Percentiles rank a stretch among this genome's conserved stretches.
Evolutionary conservation across 2,329 filamentous ascomycete genomes (phyloP).

Genomic region (Zalaria obscura): DNA sequence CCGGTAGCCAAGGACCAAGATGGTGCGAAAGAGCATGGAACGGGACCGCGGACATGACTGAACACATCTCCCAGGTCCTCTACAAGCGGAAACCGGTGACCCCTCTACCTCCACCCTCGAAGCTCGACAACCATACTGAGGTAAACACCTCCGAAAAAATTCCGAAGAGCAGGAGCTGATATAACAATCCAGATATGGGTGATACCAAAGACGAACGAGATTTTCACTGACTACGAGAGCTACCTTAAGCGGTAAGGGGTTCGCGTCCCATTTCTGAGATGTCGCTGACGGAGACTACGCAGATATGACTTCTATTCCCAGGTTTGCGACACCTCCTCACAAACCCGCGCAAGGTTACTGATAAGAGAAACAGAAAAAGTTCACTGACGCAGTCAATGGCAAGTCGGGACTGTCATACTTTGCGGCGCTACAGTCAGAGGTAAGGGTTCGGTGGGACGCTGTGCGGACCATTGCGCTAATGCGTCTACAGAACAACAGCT

Average conservation of each 20-base stretch:
- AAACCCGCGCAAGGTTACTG: conserved; percentile 7
- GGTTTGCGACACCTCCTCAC: conserved; percentile 34
- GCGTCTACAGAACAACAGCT: conserved; percentile 45
- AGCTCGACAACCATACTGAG: conserved; percentile 72
- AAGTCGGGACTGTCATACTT: conserved; percentile 87
- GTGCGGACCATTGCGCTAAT: neutral
- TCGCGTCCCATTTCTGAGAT: conserved; percentile 15
- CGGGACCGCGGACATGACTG: too few relatives aligned
- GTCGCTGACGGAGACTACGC: neutral
- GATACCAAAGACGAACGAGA: conserved; percentile 77
- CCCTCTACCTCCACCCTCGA: conserved; percentile 55
- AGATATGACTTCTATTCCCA: conserved; percentile 92
- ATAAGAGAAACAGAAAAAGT: conserved; percentile 50
- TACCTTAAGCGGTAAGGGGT: conserved; percentile 60
- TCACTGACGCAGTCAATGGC: conserved; percentile 92
- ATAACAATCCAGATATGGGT: conserved; percentile 59
- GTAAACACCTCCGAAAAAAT: conserved; percentile 31
- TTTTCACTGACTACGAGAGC: conserved; percentile 78
- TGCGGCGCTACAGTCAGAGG: conserved; percentile 50
- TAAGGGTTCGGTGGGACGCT: conserved; percentile 9
- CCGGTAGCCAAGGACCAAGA: too few relatives aligned
- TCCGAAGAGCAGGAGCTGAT: conserved; percentile 16
- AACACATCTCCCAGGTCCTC: conserved; percentile 50
- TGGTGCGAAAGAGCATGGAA: too few relatives aligned
- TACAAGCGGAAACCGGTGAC: conserved; percentile 93